A percentile compares a stretch with the other conserved stretches of the same genome.
Evolutionary conservation across 75 land plant species (phyloP).

Genomic region (Sequoiadendron giganteum): DNA sequence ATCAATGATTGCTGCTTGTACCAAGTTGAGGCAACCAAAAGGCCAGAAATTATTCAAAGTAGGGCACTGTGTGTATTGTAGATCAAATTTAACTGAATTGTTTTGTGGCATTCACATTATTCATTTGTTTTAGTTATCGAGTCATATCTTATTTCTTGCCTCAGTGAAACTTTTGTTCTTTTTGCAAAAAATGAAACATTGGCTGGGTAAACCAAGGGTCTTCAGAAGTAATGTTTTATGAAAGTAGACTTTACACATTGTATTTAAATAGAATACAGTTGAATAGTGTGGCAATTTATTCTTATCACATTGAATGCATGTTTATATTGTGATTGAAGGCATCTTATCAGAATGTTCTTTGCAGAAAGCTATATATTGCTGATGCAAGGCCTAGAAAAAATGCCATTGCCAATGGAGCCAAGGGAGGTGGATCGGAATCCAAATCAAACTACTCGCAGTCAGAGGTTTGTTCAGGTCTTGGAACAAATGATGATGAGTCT

Average conservation of each 20-base stretch:
- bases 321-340: background rate
- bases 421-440: constrained; percentile 99
- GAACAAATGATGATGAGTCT: background rate
- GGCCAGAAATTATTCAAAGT: background rate
- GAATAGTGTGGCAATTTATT: background rate
- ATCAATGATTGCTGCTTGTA: background rate
- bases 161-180: background rate
- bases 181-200: background rate
- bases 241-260: background rate
- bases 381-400: constrained; percentile 99
- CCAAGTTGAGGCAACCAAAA: background rate
- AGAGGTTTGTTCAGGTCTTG: constrained; percentile 59
- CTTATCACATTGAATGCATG: background rate
- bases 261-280: background rate
- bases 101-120: background rate
- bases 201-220: background rate
- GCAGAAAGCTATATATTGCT: constrained; percentile 92
- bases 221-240: background rate
- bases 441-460: constrained; percentile 90
- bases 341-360: constrained; percentile 1
- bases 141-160: background rate
- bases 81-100: background rate
- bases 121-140: background rate
- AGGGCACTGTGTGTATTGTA: background rate
- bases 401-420: constrained; percentile 97